These are phyloP conservation scores for Thelephora terrestris DNA, from an alignment of 1,284 basidiomycete species.

Conservation along the genomic window DNA sequence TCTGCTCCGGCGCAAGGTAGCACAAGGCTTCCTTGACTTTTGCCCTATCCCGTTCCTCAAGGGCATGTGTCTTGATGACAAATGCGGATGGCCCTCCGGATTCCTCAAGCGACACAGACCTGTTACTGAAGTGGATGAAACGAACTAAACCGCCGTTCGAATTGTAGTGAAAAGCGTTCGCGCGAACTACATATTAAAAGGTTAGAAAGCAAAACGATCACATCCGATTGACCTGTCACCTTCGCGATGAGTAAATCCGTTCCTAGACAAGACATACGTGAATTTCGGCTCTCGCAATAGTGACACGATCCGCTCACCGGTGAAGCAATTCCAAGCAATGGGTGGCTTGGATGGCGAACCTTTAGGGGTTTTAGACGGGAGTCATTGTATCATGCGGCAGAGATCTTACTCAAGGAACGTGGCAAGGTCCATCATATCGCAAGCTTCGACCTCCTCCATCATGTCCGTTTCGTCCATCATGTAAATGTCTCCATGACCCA, in stretches of 20 bases:
- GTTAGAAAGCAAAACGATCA: constrained; percentile 2
- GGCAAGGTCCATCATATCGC: constrained; percentile 65
- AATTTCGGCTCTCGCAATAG: constrained; percentile 1
- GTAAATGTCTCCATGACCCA: constrained; percentile 37
- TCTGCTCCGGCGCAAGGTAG: constrained; percentile 66
- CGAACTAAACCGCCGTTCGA: constrained; percentile 56
- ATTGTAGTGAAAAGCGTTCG: constrained; percentile 65
- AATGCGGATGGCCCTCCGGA: constrained; percentile 59
- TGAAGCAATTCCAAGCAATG: constrained; percentile 59
- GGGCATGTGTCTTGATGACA: constrained; percentile 42
- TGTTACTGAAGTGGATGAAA: constrained; percentile 65
- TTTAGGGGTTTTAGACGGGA: constrained; percentile 15
- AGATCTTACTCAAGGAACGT: constrained; percentile 57
- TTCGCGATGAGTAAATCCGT: constrained; percentile 56
- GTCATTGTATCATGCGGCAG: background rate
- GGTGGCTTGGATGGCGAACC: constrained; percentile 64
- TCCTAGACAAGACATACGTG: constrained; percentile 17
- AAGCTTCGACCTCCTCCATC: constrained; percentile 43
- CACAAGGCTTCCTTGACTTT: constrained; percentile 65
- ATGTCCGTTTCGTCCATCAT: constrained; percentile 41
- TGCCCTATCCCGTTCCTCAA: constrained; percentile 50
- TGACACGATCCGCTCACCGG: constrained; percentile 27
- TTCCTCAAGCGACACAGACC: constrained; percentile 59
- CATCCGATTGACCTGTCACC: constrained; percentile 22
- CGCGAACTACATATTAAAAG: constrained; percentile 37